Evolutionary conservation across 176 grass and related monocot species (phyloP), one percentile per base, ranked within the genome.

Genomic region (Eremochloa ophiuroides): DNA sequence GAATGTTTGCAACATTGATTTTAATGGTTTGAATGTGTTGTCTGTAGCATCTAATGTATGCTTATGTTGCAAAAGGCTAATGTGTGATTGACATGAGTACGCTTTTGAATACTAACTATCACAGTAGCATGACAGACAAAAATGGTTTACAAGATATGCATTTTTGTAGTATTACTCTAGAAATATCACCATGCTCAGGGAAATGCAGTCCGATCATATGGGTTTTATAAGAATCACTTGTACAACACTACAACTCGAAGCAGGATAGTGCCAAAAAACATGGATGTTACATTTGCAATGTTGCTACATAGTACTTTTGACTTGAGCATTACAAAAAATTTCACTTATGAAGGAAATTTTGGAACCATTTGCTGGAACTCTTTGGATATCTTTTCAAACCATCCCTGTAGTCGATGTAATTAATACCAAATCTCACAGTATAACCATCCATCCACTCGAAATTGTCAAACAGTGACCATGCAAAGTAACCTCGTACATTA

Each of bases 361-460:
- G 76, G 71, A 98, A 89, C 95, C 90, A 98, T n/a, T 74, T 62
- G 62, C 81, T 86, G 15, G 92, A 94, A 48, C 42, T 28, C 78
- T 98, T 94, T 27, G 90, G 90, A 81, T 98, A 90, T 91, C 92
- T 94, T 77, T 93, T 91, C 38, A 91, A 82, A 10, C 83, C 88
- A 70, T 98, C 59, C 81, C 89, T 92, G 71, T 87, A 98, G 74
- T 94, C 78, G 5, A 98, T 77, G 46, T 87, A 94, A 44, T 87
- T 85, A 61, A 93, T 84, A 22, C 92, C 92, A 22, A 98, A 98
- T 26, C 95, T 82, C 17, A 98, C 89, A n/a, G 86, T 87, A 78
- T 87, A 98, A 22, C 95, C 95, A 73, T 87, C 87, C 82, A 83
- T 75, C 95, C 92, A 98, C 74, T 98, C 95, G 7, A 98, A 94